Conservation (phyloP, 75 land plant species). For the Pinus albicaulis region DNA sequence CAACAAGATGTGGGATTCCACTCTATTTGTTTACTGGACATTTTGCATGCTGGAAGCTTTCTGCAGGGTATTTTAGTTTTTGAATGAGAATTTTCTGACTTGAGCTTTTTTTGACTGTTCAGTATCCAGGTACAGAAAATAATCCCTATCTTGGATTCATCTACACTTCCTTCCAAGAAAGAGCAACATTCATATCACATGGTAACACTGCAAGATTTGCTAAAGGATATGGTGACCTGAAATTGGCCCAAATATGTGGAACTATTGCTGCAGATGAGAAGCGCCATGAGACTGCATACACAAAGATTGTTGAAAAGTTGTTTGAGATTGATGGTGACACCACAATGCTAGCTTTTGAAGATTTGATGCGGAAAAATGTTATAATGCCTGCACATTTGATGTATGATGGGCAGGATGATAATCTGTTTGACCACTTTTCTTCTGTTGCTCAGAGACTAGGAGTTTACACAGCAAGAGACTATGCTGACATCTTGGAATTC, state of each 20-base stretch:
- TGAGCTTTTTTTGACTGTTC: background rate
- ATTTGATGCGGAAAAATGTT: conserved; percentile 60
- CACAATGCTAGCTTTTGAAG: conserved; percentile 41
- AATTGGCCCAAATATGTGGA: conserved; percentile 50
- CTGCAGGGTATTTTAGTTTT: background rate
- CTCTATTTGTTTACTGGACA: background rate
- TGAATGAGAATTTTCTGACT: background rate
- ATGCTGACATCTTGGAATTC: conserved; percentile 52
- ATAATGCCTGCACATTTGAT: conserved; percentile 59
- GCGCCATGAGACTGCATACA: conserved; percentile 47
- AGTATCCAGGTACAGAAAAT: conserved; percentile 48
- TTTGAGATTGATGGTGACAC: conserved; percentile 60
- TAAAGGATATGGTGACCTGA: conserved; percentile 47
- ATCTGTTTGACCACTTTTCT: conserved; percentile 44
- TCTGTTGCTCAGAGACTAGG: conserved; percentile 51
- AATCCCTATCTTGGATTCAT: conserved; percentile 52
- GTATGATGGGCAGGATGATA: conserved; percentile 27
- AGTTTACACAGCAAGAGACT: conserved; percentile 54
- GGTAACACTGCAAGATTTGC: conserved; percentile 65
- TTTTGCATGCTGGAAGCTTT: background rate
- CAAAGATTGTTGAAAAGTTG: conserved; percentile 57
- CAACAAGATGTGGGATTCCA: too few relatives aligned
- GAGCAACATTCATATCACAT: conserved; percentile 55
- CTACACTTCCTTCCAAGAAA: conserved; percentile 48
- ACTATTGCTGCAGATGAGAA: conserved; percentile 43